Evolutionary conservation across 352 stramenopile genomes (phyloP), one percentile per base, ranked within the genome.

Genomic region (Globisporangium alternatum): DNA sequence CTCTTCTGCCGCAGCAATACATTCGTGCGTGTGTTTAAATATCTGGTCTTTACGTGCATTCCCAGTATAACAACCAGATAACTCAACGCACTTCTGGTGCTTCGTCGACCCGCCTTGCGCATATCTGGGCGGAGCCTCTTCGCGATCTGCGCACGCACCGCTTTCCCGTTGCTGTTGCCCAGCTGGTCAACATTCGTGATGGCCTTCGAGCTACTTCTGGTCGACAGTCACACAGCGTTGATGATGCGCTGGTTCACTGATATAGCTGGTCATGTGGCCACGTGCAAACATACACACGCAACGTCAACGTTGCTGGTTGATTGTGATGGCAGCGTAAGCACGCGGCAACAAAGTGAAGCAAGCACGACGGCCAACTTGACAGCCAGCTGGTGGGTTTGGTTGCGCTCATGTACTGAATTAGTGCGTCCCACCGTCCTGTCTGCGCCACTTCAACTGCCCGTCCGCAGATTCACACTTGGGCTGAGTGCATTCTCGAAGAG

Each of bases 171-270:
- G 52, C 52, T n/a, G 19, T 45, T 19, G 51, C 15, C 52, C 52
- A 58, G 52, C 52, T 45, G 52, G 52, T 58, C 52, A 58, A 45
- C 31, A 43, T 43, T 41, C 22, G 22, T 45, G 52, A 58, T 58
- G 30, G 7, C 15, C 21, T 21, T 2, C 0, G 31, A 8, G 9
- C 22, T 37, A 13, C 28, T 56, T 6, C 17, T 56, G 15, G 28
- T 25, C 49, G 28, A 5, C 13, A 5, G 41, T 15, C 17, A 47
- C 43, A 12, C 43, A 22, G 2, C 17, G 17, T 21, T 48, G 43
- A 48, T 22, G 43, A 5, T 22, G 43, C 5, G 5, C 43, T 6
- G 6, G 17, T 22, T 6, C 17, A 48, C 43, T 48, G 43, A 48
- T 22, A 8, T 45, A 45, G 39, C 39, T 45, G 39, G 13, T 45